A percentile compares a stretch with the other conserved stretches of the same genome.
phyloP scores from a whole-genome alignment of 306 rosid genomes.

The Citrullus amarus region DNA sequence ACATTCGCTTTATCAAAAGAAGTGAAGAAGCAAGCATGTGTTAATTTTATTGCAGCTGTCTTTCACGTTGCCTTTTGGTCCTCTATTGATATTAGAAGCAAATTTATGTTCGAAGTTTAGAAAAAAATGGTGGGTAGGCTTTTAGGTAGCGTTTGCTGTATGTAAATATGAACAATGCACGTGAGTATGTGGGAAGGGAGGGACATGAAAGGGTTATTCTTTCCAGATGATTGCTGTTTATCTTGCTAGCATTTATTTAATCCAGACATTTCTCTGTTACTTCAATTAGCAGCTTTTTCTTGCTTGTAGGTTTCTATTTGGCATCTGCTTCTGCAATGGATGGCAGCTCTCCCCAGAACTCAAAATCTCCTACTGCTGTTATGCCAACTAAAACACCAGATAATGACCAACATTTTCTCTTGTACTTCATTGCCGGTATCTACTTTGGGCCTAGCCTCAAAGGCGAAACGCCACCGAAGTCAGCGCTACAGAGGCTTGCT shows the following conservation, averaged over 20 bases:
- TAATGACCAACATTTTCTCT: slow-evolving; percentile 2
- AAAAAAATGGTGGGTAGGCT: not conserved
- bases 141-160: not conserved
- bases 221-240: not conserved
- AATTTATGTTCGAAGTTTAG: not conserved
- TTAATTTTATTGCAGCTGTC: not conserved
- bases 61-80: not conserved
- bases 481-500: slow-evolving; percentile 2
- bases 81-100: not conserved
- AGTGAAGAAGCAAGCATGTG: not conserved
- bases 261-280: not conserved
- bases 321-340: not conserved
- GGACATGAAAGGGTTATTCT: not conserved
- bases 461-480: not conserved
- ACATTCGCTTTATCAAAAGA: no score
- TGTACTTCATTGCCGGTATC: not conserved
- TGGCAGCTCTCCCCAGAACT: not conserved
- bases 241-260: not conserved
- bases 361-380: not conserved
- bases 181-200: not conserved
- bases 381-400: not conserved
- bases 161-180: not conserved
- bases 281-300: not conserved
- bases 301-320: not conserved
- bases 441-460: slow-evolving; percentile 4